These are phyloP conservation scores for Termitomyces sp. DNA, from an alignment of 768 basidiomycete genomes.

Conservation along the genomic window DNA sequence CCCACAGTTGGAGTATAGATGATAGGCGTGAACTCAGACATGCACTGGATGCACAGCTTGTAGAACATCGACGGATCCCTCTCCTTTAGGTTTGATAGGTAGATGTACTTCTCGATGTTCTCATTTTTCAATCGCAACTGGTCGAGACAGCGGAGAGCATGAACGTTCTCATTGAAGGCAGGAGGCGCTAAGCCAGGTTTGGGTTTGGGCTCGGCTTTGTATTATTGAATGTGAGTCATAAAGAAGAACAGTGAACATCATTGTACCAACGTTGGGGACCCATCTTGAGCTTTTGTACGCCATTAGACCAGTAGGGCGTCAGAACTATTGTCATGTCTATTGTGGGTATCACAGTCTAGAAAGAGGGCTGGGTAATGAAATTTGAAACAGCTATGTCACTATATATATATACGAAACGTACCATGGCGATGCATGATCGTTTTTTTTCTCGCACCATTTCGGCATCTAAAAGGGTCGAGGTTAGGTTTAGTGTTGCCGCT, in stretches of 20 bases:
- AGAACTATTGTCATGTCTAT: constrained; percentile 53
- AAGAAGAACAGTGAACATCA: constrained; percentile 2
- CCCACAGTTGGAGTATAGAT: constrained; percentile 94
- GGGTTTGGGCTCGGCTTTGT: constrained; percentile 34
- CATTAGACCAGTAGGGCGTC: constrained; percentile 67
- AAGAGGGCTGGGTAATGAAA: background rate
- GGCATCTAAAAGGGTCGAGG: constrained; percentile 3
- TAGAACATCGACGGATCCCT: constrained; percentile 76
- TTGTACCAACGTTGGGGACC: constrained; percentile 46
- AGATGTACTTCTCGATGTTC: constrained; percentile 81
- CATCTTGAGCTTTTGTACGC: constrained; percentile 64
- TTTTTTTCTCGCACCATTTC: constrained; percentile 2
- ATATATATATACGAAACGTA: constrained; percentile 3
- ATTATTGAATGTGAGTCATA: constrained; percentile 6
- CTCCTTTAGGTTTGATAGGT: constrained; percentile 68
- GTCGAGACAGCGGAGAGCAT: constrained; percentile 52
- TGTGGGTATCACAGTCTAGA: constrained; percentile 2
- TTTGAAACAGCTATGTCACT: background rate
- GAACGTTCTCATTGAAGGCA: constrained; percentile 43
- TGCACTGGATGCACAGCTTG: constrained; percentile 62
- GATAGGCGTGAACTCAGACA: constrained; percentile 68
- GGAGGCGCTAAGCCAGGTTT: constrained; percentile 59
- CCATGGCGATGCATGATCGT: constrained; percentile 9
- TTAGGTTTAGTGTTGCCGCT: background rate
- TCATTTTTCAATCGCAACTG: constrained; percentile 74